Evolutionary conservation across 2,329 filamentous ascomycete genomes (phyloP), one percentile per base, ranked within the genome.

Genomic region (Aspergillus clavatus): DNA sequence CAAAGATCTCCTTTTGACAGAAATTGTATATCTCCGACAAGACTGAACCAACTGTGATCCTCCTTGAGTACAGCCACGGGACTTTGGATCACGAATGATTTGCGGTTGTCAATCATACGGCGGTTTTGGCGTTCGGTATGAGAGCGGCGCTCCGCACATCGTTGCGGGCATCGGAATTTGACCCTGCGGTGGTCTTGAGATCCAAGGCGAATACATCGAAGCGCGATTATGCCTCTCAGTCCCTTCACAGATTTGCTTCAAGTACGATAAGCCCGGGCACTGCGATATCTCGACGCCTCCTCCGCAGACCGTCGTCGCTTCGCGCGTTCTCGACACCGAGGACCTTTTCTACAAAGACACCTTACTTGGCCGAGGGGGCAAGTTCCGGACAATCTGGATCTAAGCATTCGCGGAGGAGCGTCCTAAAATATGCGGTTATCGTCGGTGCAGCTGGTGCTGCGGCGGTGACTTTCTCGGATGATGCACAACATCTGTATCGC

Each of bases 401-500:
- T 4, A 42, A 26, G 24, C 33, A 42, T 33, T 50, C 55, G 22
- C 54, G 50, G 26, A 58, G 55, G 26, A 67, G 52, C 40, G 45
- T 48, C 18, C 43, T 69, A 40, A 63, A 59, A 42, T 63, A 66
- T 51, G 60, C 62, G 33, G 51, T 66, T 21, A 53, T 65, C 10
- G 58, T 63, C 18, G 65, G 69, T 18, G 52, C 61, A 14, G 38
- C 76, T 12, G 68, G 68, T 24, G 68, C 70, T 6, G 70, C 63
- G 12, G 69, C 69, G 5, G 63, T 80, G 39, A 71, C 73, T 7
- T 73, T 80, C 55, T 77, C 71, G 37, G 78, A 83, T 40, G 83
- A 95, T 54, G 82, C 89, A 53, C 86, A 84, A 66, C 83, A 87
- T 71, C 77, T 79, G 26, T 91, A 87, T 62, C 80, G 84, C 42